Conservation (phyloP, 495 filamentous ascomycete genomes). For the Xanthoparmelia taractica region DNA sequence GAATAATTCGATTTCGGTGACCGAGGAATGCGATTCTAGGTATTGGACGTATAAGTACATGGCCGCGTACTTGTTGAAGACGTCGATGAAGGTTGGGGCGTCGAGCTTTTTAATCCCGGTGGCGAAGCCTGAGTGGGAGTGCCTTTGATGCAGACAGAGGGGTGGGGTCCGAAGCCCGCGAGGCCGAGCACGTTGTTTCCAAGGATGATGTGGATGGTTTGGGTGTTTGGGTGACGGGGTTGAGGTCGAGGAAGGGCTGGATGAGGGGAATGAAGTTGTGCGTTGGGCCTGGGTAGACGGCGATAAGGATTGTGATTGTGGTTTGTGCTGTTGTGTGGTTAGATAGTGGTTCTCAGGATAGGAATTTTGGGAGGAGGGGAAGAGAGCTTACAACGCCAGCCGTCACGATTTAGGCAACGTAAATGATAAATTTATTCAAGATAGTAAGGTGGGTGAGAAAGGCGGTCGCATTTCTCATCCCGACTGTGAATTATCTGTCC, state of each 20-base stretch:
- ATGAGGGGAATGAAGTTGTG: background rate
- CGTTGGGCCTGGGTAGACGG: conserved; percentile 14
- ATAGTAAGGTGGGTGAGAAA: too few species aligned
- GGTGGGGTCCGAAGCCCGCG: conserved; percentile 1
- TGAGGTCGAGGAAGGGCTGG: conserved; percentile 16
- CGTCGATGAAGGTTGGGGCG: conserved; percentile 12
- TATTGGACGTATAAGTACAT: conserved; percentile 12
- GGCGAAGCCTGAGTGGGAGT: conserved; percentile 13
- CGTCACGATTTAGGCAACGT: background rate
- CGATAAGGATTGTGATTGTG: conserved; percentile 8
- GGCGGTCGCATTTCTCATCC: too few species aligned
- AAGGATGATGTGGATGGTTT: background rate
- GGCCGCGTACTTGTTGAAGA: conserved; percentile 16
- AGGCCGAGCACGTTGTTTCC: background rate
- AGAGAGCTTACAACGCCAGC: background rate
- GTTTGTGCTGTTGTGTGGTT: background rate
- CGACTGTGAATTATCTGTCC: too few species aligned
- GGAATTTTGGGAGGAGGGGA: background rate
- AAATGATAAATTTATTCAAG: too few species aligned
- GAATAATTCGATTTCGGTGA: conserved; percentile 26
- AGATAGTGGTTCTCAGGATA: background rate
- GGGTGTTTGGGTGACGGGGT: background rate
- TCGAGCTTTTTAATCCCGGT: conserved; percentile 20
- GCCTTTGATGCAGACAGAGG: conserved; percentile 8
- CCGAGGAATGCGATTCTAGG: conserved; percentile 15